These are phyloP conservation scores for Xylaria flabelliformis DNA, from an alignment of 495 filamentous ascomycete species.

Conservation along the genomic window DNA sequence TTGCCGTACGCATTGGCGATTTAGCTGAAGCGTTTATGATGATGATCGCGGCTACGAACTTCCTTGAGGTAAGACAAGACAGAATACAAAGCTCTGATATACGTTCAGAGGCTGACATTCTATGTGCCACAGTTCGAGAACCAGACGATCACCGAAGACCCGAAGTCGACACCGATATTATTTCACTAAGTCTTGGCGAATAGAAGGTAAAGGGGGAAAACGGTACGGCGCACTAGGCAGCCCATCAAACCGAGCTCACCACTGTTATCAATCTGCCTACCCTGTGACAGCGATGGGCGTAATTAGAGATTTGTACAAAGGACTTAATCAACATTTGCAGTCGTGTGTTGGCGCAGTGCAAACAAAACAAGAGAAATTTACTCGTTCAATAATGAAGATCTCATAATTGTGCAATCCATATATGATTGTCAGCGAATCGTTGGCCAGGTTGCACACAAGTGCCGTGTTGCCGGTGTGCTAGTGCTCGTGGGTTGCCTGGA, in stretches of 20 bases:
- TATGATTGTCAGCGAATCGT: not conserved
- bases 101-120: conserved; percentile 12
- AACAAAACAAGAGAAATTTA: not conserved
- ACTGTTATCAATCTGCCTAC: not conserved
- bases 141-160: conserved; percentile 39
- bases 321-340: not conserved
- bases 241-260: not conserved
- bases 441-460: not conserved
- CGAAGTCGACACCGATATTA: conserved; percentile 27
- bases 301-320: conserved; percentile 9
- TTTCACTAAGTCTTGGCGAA: conserved; percentile 33
- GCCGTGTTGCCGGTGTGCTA: not conserved
- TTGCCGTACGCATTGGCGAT: conserved; percentile 58
- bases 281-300: conserved; percentile 7
- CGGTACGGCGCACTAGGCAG: not conserved
- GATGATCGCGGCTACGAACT: conserved; percentile 63
- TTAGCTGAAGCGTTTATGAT: conserved; percentile 64
- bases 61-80: conserved; percentile 59
- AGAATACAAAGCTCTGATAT: not conserved
- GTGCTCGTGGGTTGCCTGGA: not conserved
- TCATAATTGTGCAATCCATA: not conserved
- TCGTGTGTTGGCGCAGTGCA: not conserved
- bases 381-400: not conserved
- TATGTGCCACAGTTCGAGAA: conserved; percentile 48
- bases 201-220: not conserved